Percentiles rank a stretch among this genome's conserved stretches.
Conservation (phyloP, 2,329 filamentous ascomycete species). For the Colletotrichum tofieldiae region DNA sequence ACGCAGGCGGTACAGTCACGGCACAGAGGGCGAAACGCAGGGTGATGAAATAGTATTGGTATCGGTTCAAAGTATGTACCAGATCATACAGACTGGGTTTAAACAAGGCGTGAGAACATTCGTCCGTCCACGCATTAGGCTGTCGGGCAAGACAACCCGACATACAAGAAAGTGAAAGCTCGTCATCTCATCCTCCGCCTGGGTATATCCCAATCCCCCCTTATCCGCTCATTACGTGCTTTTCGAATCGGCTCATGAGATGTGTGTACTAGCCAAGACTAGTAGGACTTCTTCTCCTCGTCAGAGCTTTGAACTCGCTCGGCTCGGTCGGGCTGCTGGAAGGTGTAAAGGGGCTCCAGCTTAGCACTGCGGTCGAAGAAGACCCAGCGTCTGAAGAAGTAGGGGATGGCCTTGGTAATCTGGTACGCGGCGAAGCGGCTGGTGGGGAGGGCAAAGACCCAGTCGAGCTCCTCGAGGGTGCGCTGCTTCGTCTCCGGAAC, state of each 20-base stretch:
- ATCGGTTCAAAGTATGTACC: background rate
- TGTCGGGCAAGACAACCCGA: background rate
- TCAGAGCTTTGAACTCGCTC: conserved; percentile 33
- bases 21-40: too few relatives aligned
- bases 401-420: conserved; percentile 52
- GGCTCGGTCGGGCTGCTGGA: conserved; percentile 46
- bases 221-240: background rate
- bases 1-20: background rate
- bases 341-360: conserved; percentile 61
- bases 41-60: conserved; percentile 5
- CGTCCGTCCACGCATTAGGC: background rate
- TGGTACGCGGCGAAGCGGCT: conserved; percentile 53
- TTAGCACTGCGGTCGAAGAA: conserved; percentile 50
- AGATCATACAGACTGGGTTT: background rate
- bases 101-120: background rate
- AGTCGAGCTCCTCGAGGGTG: conserved; percentile 64
- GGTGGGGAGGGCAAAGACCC: conserved; percentile 55
- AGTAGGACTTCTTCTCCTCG: conserved; percentile 38
- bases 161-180: conserved; percentile 25
- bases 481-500: conserved; percentile 73
- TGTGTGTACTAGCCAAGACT: background rate
- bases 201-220: conserved; percentile 30
- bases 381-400: conserved; percentile 51
- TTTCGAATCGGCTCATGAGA: too few relatives aligned
- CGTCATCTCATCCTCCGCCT: conserved; percentile 26